These are phyloP conservation scores for Naematelia encephala DNA, from an alignment of 768 basidiomycete genomes.

Conservation along the genomic window DNA sequence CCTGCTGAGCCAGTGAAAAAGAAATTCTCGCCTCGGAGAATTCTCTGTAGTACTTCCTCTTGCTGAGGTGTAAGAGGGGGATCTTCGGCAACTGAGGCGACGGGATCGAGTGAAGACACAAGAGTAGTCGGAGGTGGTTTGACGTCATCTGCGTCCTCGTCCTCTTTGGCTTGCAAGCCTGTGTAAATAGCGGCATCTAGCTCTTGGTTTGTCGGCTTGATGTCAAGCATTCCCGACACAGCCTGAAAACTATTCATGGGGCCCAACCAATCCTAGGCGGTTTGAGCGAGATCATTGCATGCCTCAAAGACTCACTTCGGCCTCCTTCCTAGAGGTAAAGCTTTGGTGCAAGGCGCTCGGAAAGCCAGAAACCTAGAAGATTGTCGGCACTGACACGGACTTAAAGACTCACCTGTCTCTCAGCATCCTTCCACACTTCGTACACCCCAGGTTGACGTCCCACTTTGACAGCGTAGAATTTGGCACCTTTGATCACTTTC, in stretches of 20 bases:
- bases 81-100: conserved; percentile 1
- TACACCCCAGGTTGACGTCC: conserved; percentile 39
- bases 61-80: conserved; percentile 29
- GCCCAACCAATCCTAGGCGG: background rate
- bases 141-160: background rate
- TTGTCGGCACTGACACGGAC: background rate
- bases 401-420: conserved; percentile 27
- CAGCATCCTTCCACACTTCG: conserved; percentile 29
- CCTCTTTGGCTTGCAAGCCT: background rate
- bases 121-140: background rate
- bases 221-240: background rate
- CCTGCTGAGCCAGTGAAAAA: conserved; percentile 99
- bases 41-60: conserved; percentile 23
- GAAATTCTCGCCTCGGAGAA: conserved; percentile 60
- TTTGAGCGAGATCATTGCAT: background rate
- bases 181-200: background rate
- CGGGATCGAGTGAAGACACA: conserved; percentile 1
- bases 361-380: conserved; percentile 17
- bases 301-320: conserved; percentile 20
- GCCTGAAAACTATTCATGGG: background rate
- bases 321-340: conserved; percentile 22
- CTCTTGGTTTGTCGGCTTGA: background rate
- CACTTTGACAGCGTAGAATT: conserved; percentile 34
- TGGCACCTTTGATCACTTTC: conserved; percentile 1
- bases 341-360: conserved; percentile 30